A percentile compares a stretch with the other conserved stretches of the same genome.
Evolutionary conservation across 257 asterid species (phyloP).

Genomic region (Datura wrightii): DNA sequence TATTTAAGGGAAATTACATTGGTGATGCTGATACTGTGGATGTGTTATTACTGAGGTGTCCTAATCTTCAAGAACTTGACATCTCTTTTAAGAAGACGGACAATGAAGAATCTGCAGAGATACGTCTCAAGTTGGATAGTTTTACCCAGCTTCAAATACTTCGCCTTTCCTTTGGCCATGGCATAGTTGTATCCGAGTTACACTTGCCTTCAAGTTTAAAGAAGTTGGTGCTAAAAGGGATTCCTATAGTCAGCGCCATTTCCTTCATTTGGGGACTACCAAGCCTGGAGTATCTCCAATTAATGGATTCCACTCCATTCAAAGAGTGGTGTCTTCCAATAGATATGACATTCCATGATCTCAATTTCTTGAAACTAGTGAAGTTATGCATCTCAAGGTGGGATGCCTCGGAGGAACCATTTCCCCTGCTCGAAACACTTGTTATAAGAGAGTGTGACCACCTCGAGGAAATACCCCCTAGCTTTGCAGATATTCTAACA

Average conservation of each 20-base stretch:
- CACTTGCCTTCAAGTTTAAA: neutral
- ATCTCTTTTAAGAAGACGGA: neutral
- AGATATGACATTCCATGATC: neutral
- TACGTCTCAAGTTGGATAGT: neutral
- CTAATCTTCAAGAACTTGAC: neutral
- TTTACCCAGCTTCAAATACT: neutral
- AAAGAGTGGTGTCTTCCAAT: neutral
- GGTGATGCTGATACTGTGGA: neutral
- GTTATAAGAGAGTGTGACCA: neutral
- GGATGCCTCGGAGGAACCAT: neutral
- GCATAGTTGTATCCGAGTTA: neutral
- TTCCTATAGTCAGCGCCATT: neutral
- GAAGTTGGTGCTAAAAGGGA: neutral
- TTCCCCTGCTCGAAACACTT: neutral
- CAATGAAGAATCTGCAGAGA: neutral
- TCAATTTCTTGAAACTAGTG: neutral
- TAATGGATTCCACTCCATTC: neutral
- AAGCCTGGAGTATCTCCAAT: neutral
- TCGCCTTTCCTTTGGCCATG: neutral
- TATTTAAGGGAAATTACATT: neutral
- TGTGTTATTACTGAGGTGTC: neutral
- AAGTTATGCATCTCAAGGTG: neutral
- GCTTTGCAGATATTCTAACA: conserved; percentile 5
- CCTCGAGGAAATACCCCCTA: neutral
- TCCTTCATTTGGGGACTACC: neutral